Evolutionary conservation across 345 rosid genomes (phyloP).

Genomic region (Eucalyptus leucophloia): DNA sequence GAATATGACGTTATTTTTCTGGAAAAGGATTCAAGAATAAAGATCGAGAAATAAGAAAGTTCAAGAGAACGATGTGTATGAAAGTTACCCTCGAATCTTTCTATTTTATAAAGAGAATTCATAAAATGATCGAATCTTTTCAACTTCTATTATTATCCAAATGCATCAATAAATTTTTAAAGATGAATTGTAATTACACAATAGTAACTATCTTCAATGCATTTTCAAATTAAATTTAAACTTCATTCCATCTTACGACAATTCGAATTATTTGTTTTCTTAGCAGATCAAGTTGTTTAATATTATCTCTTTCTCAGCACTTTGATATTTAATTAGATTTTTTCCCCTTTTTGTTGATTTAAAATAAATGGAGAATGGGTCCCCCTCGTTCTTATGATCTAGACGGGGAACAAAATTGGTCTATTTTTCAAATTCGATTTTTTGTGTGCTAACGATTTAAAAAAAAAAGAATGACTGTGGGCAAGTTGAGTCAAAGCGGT

Average conservation of each 20-base stretch:
- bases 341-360: neutral
- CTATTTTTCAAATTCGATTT: neutral
- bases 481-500: neutral
- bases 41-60: neutral
- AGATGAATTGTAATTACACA: neutral
- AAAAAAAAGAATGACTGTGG: neutral
- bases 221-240: neutral
- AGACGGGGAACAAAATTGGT: neutral
- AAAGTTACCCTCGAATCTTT: neutral
- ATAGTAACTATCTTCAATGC: neutral
- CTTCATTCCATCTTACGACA: rapidly evolving
- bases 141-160: too few relatives aligned
- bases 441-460: neutral
- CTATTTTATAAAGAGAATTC: neutral
- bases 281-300: neutral
- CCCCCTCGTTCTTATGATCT: neutral
- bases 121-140: rapidly evolving
- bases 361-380: neutral
- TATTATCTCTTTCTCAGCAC: neutral
- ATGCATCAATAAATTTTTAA: rapidly evolving
- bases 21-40: neutral
- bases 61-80: rapidly evolving
- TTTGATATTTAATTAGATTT: neutral
- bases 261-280: neutral
- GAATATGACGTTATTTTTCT: neutral